Evolutionary conservation across 495 filamentous ascomycete species (phyloP).

Genomic region (Rusavskia elegans): DNA sequence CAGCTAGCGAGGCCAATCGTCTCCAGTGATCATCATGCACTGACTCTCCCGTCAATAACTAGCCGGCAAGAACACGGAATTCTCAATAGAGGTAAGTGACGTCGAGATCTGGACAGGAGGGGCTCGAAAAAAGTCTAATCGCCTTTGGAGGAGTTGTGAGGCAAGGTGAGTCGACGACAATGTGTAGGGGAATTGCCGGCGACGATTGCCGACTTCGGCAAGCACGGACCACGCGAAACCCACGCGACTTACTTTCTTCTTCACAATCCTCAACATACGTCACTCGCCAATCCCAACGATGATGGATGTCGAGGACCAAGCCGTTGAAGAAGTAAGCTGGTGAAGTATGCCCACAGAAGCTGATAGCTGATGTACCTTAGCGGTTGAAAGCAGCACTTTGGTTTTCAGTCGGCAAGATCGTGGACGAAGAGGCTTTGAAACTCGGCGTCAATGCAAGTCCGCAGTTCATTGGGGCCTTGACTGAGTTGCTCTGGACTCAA

Average conservation of each 20-base stretch:
- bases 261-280: too few species aligned
- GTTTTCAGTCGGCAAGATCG: slow-evolving; percentile 75
- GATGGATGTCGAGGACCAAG: background rate
- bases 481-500: slow-evolving; percentile 82
- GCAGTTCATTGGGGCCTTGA: slow-evolving; percentile 86
- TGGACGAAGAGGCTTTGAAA: slow-evolving; percentile 68
- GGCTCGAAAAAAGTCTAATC: too few species aligned
- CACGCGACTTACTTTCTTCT: too few species aligned
- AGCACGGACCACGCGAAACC: too few species aligned
- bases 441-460: slow-evolving; percentile 76
- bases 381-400: slow-evolving; percentile 89
- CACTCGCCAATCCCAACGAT: background rate
- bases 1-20: background rate
- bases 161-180: too few species aligned
- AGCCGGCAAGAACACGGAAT: background rate
- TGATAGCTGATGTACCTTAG: slow-evolving; percentile 23
- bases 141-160: too few species aligned
- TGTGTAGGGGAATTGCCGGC: too few species aligned
- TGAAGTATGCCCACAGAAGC: slow-evolving; percentile 3
- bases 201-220: too few species aligned
- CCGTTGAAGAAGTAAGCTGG: background rate
- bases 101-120: background rate
- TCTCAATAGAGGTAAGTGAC: background rate
- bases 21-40: background rate
- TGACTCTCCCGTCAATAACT: background rate